Evolutionary conservation across 441 rosid genomes (phyloP), one percentile per base, ranked within the genome.

Genomic region (Biscutella laevigata): DNA sequence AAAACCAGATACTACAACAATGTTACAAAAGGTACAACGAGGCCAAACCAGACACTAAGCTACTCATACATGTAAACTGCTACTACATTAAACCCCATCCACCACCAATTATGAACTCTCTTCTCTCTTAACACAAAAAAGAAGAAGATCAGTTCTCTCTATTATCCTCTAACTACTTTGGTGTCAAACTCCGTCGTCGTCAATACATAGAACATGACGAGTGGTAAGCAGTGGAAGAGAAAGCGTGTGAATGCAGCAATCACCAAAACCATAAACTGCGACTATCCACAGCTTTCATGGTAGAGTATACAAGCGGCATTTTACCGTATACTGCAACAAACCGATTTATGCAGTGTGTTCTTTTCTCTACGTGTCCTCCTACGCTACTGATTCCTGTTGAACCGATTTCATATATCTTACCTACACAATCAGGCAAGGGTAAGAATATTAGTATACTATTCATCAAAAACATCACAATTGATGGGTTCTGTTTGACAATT

Each of bases 301-400:
- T 74, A 59, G 95, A 64, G 3, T 81, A 58, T 20, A 84, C 74
- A 25, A 89, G 65, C 0, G 97, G 95, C 97, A 89, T 89, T 61
- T 65, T 60, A 26, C 95, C 91, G 17, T 55, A 89, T 67, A 80
- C 94, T 0, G 80, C 65, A 6, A 75, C 91, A 37, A 86, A 82
- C 70, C 81, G 75, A 62, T 89, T 86, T 46, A 89, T 69, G 33
- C 95, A 89, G 19, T 44, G 53, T 1, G 80, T 74, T 77, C 95
- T 79, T 71, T 45, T 86, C 45, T 89, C 91, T 10, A 40, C 73
- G 53, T 89, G 97, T 41, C 87, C 94, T 66, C 95, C 95, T 76
- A 89, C 46, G 70, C 83, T 82, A 71, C 95, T 89, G 50, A 86
- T 89, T 58, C 97, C 94, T 5, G 85, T 84, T 11, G 95, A 84